Conservation (phyloP, 169 alveolate genomes). For the Plasmodium inui region DNA sequence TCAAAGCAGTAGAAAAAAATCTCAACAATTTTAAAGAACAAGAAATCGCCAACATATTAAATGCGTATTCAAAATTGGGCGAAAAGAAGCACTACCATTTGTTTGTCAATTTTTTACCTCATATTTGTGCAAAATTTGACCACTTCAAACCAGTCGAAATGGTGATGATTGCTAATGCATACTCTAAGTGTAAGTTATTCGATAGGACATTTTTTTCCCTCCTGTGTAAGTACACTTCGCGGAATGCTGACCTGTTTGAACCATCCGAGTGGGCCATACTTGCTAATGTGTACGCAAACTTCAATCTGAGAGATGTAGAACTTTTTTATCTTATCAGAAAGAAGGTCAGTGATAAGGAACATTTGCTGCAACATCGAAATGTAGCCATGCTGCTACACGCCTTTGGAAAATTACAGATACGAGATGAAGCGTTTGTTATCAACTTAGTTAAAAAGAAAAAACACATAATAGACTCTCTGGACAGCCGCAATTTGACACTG, state of each 20-base stretch:
- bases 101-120: constrained; percentile 4
- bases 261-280: constrained; percentile 45
- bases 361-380: constrained; percentile 28
- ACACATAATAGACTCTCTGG: constrained; percentile 14
- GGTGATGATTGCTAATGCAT: constrained; percentile 46
- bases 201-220: not conserved
- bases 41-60: constrained; percentile 49
- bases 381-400: constrained; percentile 66
- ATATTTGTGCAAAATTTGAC: not conserved
- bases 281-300: constrained; percentile 39
- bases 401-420: constrained; percentile 44
- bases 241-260: constrained; percentile 8
- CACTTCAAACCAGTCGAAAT: constrained; percentile 39
- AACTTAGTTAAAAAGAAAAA: constrained; percentile 26
- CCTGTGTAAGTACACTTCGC: not conserved
- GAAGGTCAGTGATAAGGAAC: not conserved
- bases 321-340: constrained; percentile 36
- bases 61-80: constrained; percentile 27
- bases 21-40: constrained; percentile 38
- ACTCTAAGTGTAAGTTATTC: constrained; percentile 22
- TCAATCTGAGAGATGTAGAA: constrained; percentile 19
- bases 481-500: constrained; percentile 34
- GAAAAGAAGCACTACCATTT: not conserved
- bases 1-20: not conserved
- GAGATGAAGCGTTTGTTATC: constrained; percentile 39